Conservation (phyloP, 306 rosid species). For the Fragaria iinumae region DNA sequence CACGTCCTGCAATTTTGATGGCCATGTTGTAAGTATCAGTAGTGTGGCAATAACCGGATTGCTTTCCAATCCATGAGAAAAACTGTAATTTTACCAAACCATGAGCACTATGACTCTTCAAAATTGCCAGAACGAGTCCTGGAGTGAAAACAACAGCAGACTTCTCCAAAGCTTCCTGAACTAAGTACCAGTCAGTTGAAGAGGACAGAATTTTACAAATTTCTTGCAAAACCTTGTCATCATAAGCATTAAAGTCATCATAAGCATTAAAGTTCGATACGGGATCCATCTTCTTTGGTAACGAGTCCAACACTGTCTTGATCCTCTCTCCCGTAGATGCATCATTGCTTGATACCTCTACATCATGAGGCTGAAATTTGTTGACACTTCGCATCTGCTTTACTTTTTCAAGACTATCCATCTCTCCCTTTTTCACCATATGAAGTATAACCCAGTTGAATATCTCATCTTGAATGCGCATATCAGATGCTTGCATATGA, state of each 20-base stretch:
- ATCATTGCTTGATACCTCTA: conserved; percentile 28
- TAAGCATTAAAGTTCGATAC: conserved; percentile 36
- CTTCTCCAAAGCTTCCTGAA: conserved; percentile 57
- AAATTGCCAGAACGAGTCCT: conserved; percentile 51
- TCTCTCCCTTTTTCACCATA: conserved; percentile 60
- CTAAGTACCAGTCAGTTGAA: conserved; percentile 47
- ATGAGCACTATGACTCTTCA: conserved; percentile 47
- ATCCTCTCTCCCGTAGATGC: conserved; percentile 24
- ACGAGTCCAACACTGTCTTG: conserved; percentile 25
- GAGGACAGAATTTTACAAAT: conserved; percentile 54
- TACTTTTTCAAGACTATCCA: conserved; percentile 43
- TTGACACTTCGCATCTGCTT: conserved; percentile 48
- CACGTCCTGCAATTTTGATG: conserved; percentile 74
- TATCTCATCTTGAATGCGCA: conserved; percentile 43
- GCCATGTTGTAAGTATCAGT: conserved; percentile 79
- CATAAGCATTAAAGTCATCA: no score
- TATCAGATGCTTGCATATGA: conserved; percentile 59
- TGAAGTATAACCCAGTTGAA: conserved; percentile 48
- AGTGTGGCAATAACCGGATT: conserved; percentile 52
- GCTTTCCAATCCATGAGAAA: conserved; percentile 81
- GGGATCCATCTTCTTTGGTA: conserved; percentile 26
- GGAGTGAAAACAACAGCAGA: conserved; percentile 57
- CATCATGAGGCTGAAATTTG: conserved; percentile 39
- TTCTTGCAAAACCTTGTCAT: conserved; percentile 46
- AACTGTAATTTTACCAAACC: conserved; percentile 54